phyloP scores from a whole-genome alignment of 768 basidiomycete genomes.

The Suillus subluteus region DNA sequence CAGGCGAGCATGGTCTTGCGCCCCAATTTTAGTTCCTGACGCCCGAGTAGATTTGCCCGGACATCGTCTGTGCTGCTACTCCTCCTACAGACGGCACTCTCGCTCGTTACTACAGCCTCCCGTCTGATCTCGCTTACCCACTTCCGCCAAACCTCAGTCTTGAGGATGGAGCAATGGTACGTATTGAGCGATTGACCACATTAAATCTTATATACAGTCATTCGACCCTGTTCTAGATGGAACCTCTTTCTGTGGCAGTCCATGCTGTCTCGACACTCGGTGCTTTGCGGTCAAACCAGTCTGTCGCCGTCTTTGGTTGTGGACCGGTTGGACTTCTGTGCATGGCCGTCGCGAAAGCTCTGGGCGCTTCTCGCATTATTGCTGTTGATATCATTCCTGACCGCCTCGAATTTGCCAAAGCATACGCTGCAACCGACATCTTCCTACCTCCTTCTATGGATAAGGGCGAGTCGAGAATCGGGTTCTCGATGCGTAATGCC shows the following conservation, averaged over 20 bases:
- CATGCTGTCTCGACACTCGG: slow-evolving; percentile 86
- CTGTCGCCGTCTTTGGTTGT: slow-evolving; percentile 87
- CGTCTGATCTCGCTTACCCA: slow-evolving; percentile 81
- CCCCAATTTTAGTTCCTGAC: slow-evolving; percentile 5
- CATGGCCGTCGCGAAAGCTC: slow-evolving; percentile 95
- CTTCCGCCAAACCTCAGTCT: slow-evolving; percentile 82
- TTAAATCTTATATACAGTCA: background rate
- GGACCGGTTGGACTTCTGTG: slow-evolving; percentile 88
- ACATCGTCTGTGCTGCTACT: slow-evolving; percentile 92
- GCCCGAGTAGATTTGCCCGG: slow-evolving; percentile 68
- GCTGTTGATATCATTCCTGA: slow-evolving; percentile 78
- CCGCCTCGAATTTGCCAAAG: slow-evolving; percentile 85
- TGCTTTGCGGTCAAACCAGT: slow-evolving; percentile 69
- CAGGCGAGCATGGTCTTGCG: slow-evolving; percentile 50
- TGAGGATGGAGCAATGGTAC: slow-evolving; percentile 93
- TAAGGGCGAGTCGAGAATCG: slow-evolving; percentile 65
- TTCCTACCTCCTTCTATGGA: slow-evolving; percentile 63
- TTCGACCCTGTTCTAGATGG: slow-evolving; percentile 59
- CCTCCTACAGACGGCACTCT: slow-evolving; percentile 94
- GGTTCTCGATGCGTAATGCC: slow-evolving; percentile 77
- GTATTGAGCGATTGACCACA: slow-evolving; percentile 10
- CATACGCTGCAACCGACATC: slow-evolving; percentile 79
- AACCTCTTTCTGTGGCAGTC: slow-evolving; percentile 90
- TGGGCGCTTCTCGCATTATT: slow-evolving; percentile 84
- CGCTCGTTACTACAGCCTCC: slow-evolving; percentile 82